Percentiles rank a stretch among this genome's conserved stretches.
Conservation (phyloP, 192 early-diverging fungal genomes). For the Pilobolus umbonatus region DNA sequence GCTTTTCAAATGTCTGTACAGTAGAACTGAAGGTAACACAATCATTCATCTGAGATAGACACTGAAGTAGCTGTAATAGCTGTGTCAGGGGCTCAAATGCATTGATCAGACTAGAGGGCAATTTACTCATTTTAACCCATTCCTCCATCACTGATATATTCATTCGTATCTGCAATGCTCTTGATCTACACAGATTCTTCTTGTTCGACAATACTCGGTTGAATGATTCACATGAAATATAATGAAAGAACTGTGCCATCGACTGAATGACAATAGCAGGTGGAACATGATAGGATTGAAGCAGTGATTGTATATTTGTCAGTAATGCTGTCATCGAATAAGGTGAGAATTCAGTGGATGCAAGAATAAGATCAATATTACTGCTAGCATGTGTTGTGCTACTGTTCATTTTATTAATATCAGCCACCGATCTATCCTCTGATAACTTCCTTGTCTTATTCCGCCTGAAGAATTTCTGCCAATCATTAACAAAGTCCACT, state of each 20-base stretch:
- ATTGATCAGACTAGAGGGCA: conserved; percentile 27
- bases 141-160: conserved; percentile 78
- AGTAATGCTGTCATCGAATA: conserved; percentile 65
- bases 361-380: not conserved
- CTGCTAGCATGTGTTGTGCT: too few relatives aligned
- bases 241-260: conserved; percentile 73
- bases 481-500: conserved; percentile 52
- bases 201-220: conserved; percentile 76
- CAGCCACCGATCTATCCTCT: not conserved
- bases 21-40: conserved; percentile 71
- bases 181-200: conserved; percentile 70
- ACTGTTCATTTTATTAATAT: too few relatives aligned
- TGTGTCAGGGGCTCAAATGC: conserved; percentile 69
- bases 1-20: conserved; percentile 50
- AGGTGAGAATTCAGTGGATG: conserved; percentile 40
- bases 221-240: conserved; percentile 72
- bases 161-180: conserved; percentile 78
- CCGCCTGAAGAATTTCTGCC: conserved; percentile 46
- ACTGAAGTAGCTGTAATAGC: conserved; percentile 76
- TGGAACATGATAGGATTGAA: conserved; percentile 71
- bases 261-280: conserved; percentile 64
- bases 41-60: conserved; percentile 64
- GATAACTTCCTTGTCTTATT: not conserved
- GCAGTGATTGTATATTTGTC: conserved; percentile 50
- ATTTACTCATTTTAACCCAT: conserved; percentile 68